Evolutionary conservation across 129 eudicot species (phyloP).

Genomic region (Lonicera japonica): DNA sequence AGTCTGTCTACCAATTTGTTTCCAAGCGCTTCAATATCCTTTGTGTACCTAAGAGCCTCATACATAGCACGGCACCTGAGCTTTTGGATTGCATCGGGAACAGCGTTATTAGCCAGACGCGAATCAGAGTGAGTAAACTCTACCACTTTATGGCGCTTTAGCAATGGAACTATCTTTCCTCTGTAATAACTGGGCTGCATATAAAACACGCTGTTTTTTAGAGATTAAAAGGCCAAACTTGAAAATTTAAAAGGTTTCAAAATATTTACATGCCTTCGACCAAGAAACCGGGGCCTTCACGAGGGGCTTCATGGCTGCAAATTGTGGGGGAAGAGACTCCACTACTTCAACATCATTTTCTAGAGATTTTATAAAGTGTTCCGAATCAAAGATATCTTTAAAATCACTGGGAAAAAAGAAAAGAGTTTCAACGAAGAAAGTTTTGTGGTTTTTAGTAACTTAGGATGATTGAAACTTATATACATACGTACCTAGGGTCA

Average conservation of each 20-base stretch:
- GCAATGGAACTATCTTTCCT: slow-evolving; percentile 30
- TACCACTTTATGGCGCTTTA: slow-evolving; percentile 37
- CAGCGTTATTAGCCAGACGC: slow-evolving; percentile 55
- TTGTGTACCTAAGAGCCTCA: slow-evolving; percentile 41
- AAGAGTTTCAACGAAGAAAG: slow-evolving; percentile 15
- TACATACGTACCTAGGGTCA: slow-evolving; percentile 44
- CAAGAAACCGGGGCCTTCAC: slow-evolving; percentile 53
- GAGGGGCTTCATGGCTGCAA: slow-evolving; percentile 18
- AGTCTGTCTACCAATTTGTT: slow-evolving; percentile 32
- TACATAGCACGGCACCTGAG: slow-evolving; percentile 67
- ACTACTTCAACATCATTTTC: slow-evolving; percentile 46
- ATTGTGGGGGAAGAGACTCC: slow-evolving; percentile 46
- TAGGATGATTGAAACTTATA: not conserved
- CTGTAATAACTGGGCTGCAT: slow-evolving; percentile 53
- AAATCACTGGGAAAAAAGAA: slow-evolving; percentile 39
- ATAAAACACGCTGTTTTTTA: slow-evolving; percentile 5
- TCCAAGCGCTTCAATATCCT: slow-evolving; percentile 40
- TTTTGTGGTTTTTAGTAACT: not conserved
- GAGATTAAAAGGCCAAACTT: not conserved
- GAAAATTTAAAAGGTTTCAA: not conserved
- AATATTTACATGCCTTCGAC: slow-evolving; percentile 51
- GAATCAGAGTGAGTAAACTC: slow-evolving; percentile 47
- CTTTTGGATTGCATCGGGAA: slow-evolving; percentile 52
- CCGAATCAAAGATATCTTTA: slow-evolving; percentile 53
- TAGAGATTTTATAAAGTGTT: slow-evolving; percentile 37